A percentile compares a stretch with the other conserved stretches of the same genome.
Evolutionary conservation across 805 yeast genomes (phyloP).

Genomic region (Lipomyces anomalus): DNA sequence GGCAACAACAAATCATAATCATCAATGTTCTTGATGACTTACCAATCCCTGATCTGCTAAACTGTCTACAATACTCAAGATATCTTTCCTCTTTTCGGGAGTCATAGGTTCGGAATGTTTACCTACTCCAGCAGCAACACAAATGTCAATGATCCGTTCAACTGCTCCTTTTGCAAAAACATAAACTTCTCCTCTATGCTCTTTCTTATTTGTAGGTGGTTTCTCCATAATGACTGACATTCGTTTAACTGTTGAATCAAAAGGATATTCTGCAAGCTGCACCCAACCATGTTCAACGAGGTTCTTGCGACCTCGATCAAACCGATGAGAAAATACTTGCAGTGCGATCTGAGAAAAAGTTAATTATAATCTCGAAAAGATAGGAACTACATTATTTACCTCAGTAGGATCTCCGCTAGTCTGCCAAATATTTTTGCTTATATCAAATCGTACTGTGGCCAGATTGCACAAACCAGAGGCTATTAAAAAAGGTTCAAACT

Average conservation of each 20-base stretch:
- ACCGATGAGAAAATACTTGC: conserved; percentile 65
- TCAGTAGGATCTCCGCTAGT: conserved; percentile 90
- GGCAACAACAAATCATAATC: no score
- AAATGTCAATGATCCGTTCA: conserved; percentile 57
- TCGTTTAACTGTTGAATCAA: conserved; percentile 67
- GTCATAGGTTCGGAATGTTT: conserved; percentile 31
- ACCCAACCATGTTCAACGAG: conserved; percentile 38
- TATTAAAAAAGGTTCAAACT: conserved; percentile 44
- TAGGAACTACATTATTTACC: conserved; percentile 1
- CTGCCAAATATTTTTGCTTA: conserved; percentile 53
- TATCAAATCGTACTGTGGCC: conserved; percentile 54
- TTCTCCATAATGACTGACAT: conserved; percentile 58
- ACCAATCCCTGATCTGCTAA: conserved; percentile 63
- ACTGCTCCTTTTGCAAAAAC: conserved; percentile 70
- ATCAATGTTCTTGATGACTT: no score
- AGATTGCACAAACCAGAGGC: conserved; percentile 76
- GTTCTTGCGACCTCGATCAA: conserved; percentile 42
- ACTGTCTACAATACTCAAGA: conserved; percentile 53
- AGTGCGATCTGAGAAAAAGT: conserved; percentile 51
- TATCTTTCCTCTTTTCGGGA: conserved; percentile 36
- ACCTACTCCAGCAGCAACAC: conserved; percentile 37
- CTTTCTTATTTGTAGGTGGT: conserved; percentile 23
- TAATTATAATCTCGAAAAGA: neutral
- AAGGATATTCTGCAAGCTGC: conserved; percentile 64
- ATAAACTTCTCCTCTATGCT: conserved; percentile 11